A percentile compares a stretch with the other conserved stretches of the same genome.
Conservation (phyloP, 129 eudicot species). For the Arctium minus region DNA sequence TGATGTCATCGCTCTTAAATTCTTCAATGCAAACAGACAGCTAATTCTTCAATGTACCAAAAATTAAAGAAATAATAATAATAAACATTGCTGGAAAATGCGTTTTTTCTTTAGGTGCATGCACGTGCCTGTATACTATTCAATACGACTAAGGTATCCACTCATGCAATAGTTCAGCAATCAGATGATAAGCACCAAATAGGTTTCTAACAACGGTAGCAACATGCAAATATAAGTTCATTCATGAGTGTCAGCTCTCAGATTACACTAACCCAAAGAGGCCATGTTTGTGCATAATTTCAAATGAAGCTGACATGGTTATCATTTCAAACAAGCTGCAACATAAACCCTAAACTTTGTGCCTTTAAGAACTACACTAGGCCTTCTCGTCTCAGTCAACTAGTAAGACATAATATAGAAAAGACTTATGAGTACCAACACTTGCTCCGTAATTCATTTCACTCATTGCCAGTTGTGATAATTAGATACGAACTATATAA, state of each 20-base stretch:
- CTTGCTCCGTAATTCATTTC: not conserved
- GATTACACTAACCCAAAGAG: not conserved
- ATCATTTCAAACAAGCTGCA: not conserved
- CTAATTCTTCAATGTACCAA: constrained; percentile 1
- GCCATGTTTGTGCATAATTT: not conserved
- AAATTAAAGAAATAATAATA: not conserved
- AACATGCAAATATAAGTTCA: not conserved
- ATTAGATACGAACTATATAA: not conserved
- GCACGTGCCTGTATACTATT: not conserved
- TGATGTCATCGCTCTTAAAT: not conserved
- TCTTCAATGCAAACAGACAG: not conserved
- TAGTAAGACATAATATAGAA: not conserved
- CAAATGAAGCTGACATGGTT: not conserved
- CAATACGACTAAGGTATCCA: not conserved
- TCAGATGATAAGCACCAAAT: not conserved
- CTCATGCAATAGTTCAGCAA: not conserved
- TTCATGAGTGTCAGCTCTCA: not conserved
- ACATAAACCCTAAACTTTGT: not conserved
- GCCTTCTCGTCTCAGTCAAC: not conserved
- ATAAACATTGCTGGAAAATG: not conserved
- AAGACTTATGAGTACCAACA: not conserved
- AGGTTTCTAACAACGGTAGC: not conserved
- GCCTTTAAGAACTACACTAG: not conserved
- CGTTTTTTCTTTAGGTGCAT: not conserved
- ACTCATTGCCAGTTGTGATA: not conserved